Evolutionary conservation across 2,329 filamentous ascomycete genomes (phyloP).

Genomic region (Xylaria arbuscula): DNA sequence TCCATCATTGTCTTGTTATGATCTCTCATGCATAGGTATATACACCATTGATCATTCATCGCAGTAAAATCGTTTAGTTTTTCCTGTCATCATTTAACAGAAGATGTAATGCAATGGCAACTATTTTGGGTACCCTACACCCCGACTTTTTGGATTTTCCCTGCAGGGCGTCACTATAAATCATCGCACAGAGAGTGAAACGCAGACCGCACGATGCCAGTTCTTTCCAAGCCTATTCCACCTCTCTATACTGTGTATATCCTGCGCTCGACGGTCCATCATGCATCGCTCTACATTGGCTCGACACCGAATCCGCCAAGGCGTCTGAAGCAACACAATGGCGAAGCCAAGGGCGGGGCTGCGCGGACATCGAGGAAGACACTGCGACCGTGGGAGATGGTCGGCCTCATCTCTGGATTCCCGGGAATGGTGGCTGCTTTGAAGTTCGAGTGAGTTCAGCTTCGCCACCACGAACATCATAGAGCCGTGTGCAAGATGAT

Average conservation of each 20-base stretch:
- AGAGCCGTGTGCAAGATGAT: conserved; percentile 3
- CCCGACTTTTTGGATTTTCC: conserved; percentile 12
- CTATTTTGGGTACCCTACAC: not conserved
- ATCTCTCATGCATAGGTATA: too few species aligned
- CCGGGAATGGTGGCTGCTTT: conserved; percentile 86
- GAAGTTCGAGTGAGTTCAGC: conserved; percentile 84
- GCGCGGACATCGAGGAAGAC: conserved; percentile 74
- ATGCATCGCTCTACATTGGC: conserved; percentile 83
- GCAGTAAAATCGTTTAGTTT: not conserved
- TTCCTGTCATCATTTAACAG: not conserved
- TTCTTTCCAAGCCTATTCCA: conserved; percentile 72
- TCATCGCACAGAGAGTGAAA: not conserved
- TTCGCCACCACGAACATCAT: not conserved
- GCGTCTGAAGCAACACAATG: conserved; percentile 92
- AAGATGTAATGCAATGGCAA: conserved; percentile 31
- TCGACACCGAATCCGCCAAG: conserved; percentile 90
- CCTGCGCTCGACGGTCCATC: conserved; percentile 81
- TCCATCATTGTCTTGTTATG: not conserved
- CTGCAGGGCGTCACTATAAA: not conserved
- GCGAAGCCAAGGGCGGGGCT: conserved; percentile 82
- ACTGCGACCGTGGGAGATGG: conserved; percentile 91
- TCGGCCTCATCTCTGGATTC: conserved; percentile 86
- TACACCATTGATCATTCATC: not conserved
- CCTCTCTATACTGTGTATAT: conserved; percentile 95
- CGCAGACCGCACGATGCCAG: conserved; percentile 52